Base-by-base conservation (phyloP, 2,329 filamentous ascomycete genomes). In the Metarhizium robertsii region DNA sequence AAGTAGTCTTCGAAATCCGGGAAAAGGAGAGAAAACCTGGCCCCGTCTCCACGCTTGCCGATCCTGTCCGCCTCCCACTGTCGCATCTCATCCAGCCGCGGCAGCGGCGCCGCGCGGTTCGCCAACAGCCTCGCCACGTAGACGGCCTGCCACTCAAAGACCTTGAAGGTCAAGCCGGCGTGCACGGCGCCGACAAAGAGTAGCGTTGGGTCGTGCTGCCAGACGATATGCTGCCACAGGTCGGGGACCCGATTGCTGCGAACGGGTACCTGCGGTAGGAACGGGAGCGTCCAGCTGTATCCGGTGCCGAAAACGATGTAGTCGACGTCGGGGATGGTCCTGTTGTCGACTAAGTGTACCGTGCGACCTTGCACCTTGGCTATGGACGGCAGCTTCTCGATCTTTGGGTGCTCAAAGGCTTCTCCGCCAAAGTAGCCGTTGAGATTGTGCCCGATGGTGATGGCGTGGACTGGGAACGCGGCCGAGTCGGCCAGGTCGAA, bases 131-230 rank as follows among this genome's bases (percentile, higher is more conserved):
- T 72, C 1, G 84, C 83, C 0, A 78, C 80, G 1, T 81, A 73
- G 0, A 86, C 83, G 6, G 83, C 82, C 62, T 87, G 84, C 80
- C 81, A 86, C 67, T 87, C 84, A 55, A 85, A 86, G 34, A 86
- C 76, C 64, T 84, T 85, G 69, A 88, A 87, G 0, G 84, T 87
- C 32, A 88, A 67, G 0, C 79, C 80, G 0, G 79, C 78, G 1
- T 71, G 70, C 0, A 78, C 80, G 4, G 82, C 83, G 30, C 81
- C 83, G 2, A 85, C 71, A 61, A 85, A 85, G 2, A 79, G 67
- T 10, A 85, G 68, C 0, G 74, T 78, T 0, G 80, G 78, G 58
- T 85, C 82, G 18, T 73, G 61, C 38, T 70, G 71, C 64, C 75
- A 81, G 6, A 84, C 77, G 0, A 84, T 69, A 61, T 85, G 81